Evolutionary conservation across 2,329 filamentous ascomycete genomes (phyloP).

Genomic region (Fusarium pseudocircinatum): DNA sequence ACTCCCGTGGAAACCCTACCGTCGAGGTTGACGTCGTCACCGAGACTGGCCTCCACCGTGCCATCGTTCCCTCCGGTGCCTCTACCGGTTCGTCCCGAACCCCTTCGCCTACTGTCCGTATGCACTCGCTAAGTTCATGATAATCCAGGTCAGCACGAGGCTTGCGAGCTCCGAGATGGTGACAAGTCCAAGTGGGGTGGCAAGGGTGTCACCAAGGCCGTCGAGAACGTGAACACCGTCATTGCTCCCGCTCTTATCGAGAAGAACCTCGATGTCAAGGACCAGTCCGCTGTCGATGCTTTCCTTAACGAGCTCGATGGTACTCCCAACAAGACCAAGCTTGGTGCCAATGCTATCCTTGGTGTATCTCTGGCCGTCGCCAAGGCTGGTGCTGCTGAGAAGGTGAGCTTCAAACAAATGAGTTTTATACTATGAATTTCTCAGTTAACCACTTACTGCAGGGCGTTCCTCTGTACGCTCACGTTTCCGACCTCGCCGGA

Average conservation of each 20-base stretch:
- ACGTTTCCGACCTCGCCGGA: constrained; percentile 86
- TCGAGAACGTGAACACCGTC: constrained; percentile 83
- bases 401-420: constrained; percentile 57
- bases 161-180: constrained; percentile 88
- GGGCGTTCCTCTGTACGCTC: constrained; percentile 86
- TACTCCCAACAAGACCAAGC: constrained; percentile 85
- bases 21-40: constrained; percentile 98
- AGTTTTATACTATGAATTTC: neutral
- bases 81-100: constrained; percentile 78
- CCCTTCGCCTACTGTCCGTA: constrained; percentile 26
- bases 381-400: constrained; percentile 90
- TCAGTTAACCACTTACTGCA: constrained; percentile 43
- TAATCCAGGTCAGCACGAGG: constrained; percentile 81
- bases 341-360: constrained; percentile 89
- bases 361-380: constrained; percentile 86
- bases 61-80: constrained; percentile 96
- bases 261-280: constrained; percentile 84
- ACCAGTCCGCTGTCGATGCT: constrained; percentile 83
- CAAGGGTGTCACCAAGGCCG: constrained; percentile 88
- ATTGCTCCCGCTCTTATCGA: constrained; percentile 86
- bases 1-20: constrained; percentile 98
- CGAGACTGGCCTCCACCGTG: constrained; percentile 94
- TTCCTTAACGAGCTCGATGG: constrained; percentile 89
- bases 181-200: constrained; percentile 87
- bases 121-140: constrained; percentile 45